phyloP scores from a whole-genome alignment of 2,329 filamentous ascomycete genomes.

The Aspergillus transmontanensis region DNA sequence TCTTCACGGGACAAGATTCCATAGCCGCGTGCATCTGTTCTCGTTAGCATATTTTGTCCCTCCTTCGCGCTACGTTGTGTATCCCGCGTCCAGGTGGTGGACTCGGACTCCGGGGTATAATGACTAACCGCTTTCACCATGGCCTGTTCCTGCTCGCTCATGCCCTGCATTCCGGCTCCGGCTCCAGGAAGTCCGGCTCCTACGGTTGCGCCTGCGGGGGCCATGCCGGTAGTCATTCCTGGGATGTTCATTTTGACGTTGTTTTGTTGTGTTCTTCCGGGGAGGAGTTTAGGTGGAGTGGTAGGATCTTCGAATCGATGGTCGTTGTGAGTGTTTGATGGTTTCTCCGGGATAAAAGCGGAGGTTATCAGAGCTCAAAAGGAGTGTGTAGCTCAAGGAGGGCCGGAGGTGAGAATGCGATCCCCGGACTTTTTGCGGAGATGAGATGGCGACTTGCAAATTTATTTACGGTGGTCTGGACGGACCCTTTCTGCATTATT shows the following conservation, averaged over 20 bases:
- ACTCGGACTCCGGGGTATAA: neutral
- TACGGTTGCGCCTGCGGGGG: conserved; percentile 27
- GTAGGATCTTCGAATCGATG: too few species aligned
- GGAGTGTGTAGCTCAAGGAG: neutral
- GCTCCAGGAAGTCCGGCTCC: conserved; percentile 10
- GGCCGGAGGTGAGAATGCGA: neutral
- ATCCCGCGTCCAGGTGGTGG: neutral
- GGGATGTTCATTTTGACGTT: conserved; percentile 30
- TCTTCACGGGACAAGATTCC: conserved; percentile 91
- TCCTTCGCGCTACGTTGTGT: neutral
- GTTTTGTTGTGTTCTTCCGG: neutral
- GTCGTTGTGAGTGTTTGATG: neutral
- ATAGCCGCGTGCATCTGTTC: conserved; percentile 76
- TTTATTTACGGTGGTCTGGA: conserved; percentile 33
- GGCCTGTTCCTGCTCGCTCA: conserved; percentile 50
- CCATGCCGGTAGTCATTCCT: conserved; percentile 35
- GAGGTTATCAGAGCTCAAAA: neutral
- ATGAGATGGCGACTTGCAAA: conserved; percentile 29
- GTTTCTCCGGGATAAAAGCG: neutral
- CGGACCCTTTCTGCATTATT: conserved; percentile 14
- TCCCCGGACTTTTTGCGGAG: conserved; percentile 35
- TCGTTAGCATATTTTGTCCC: neutral
- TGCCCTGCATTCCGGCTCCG: conserved; percentile 33
- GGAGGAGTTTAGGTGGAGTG: neutral
- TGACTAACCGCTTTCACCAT: conserved; percentile 51